Evolutionary conservation across 805 yeast species (phyloP).

Genomic region (Candida verbasci): DNA sequence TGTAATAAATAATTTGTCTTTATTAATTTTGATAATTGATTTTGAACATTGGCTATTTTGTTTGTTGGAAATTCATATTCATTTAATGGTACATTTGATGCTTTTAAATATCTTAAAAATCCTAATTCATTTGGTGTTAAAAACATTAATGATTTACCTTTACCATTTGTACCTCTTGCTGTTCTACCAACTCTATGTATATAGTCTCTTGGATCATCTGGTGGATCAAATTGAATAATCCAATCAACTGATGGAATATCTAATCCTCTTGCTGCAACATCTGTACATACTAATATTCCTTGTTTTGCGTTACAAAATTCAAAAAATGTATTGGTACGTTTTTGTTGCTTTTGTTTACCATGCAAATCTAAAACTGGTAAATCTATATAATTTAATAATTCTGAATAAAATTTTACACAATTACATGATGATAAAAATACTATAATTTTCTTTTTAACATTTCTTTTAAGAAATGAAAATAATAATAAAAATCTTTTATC

Average conservation of each 20-base stretch:
- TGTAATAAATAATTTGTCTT: slow-evolving; percentile 91
- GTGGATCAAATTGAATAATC: slow-evolving; percentile 99
- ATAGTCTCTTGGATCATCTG: slow-evolving; percentile 99
- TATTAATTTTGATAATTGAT: slow-evolving; percentile 86
- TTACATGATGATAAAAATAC: slow-evolving; percentile 96
- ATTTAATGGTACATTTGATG: slow-evolving; percentile 95
- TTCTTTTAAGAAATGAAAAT: slow-evolving; percentile 90
- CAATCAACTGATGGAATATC: slow-evolving; percentile 99
- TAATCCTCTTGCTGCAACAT: slow-evolving; percentile 98
- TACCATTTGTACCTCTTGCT: slow-evolving; percentile 86
- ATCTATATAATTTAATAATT: slow-evolving; percentile 90
- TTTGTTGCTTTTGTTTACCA: slow-evolving; percentile 98
- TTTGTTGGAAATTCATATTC: slow-evolving; percentile 94
- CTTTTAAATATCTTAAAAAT: slow-evolving; percentile 87
- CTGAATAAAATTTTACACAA: slow-evolving; percentile 94
- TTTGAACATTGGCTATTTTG: slow-evolving; percentile 94
- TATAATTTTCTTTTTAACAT: slow-evolving; percentile 85
- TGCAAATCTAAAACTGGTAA: slow-evolving; percentile 94
- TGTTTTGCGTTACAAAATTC: slow-evolving; percentile 96
- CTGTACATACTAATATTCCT: slow-evolving; percentile 92
- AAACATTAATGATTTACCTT: slow-evolving; percentile 94
- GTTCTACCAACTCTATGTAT: slow-evolving; percentile 99
- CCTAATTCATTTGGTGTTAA: slow-evolving; percentile 92
- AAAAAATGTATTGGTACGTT: slow-evolving; percentile 95
- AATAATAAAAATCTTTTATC: slow-evolving; percentile 88